Conservation (phyloP, 2,329 filamentous ascomycete species). For the Phoma sp. region DNA sequence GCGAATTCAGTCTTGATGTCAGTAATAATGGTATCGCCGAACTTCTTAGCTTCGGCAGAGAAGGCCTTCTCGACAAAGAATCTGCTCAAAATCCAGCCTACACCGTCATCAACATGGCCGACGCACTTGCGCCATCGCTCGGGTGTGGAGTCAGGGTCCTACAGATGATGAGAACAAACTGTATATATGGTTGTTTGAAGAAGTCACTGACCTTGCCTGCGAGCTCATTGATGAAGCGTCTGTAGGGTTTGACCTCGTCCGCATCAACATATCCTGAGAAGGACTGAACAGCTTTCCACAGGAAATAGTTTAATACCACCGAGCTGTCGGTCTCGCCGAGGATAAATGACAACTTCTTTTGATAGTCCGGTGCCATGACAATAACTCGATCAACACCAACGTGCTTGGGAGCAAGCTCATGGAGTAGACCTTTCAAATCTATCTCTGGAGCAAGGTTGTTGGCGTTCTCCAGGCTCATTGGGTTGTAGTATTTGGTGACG, state of each 20-base stretch:
- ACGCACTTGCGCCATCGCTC: conserved; percentile 75
- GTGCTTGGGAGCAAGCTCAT: conserved; percentile 59
- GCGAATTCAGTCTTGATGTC: conserved; percentile 74
- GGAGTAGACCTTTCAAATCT: conserved; percentile 61
- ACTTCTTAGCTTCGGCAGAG: conserved; percentile 69
- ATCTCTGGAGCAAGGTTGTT: conserved; percentile 64
- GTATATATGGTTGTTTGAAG: no score
- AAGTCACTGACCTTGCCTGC: conserved; percentile 56
- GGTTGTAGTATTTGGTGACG: conserved; percentile 73
- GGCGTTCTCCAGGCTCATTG: conserved; percentile 64
- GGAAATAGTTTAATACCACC: conserved; percentile 67
- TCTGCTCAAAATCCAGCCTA: conserved; percentile 73
- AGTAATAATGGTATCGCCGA: conserved; percentile 73
- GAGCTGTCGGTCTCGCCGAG: conserved; percentile 62
- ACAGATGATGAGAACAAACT: conserved; percentile 27
- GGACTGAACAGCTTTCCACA: conserved; percentile 68
- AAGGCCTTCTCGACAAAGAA: conserved; percentile 76
- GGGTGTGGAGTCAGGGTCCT: conserved; percentile 65
- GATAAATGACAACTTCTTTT: conserved; percentile 65
- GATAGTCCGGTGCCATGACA: conserved; percentile 66
- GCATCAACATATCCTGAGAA: conserved; percentile 65
- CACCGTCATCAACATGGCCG: conserved; percentile 61
- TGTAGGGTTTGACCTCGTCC: conserved; percentile 66
- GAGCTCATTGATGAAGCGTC: conserved; percentile 66
- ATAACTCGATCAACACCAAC: conserved; percentile 64